Conservation (phyloP, 805 yeast species). For the Millerago galiae region DNA sequence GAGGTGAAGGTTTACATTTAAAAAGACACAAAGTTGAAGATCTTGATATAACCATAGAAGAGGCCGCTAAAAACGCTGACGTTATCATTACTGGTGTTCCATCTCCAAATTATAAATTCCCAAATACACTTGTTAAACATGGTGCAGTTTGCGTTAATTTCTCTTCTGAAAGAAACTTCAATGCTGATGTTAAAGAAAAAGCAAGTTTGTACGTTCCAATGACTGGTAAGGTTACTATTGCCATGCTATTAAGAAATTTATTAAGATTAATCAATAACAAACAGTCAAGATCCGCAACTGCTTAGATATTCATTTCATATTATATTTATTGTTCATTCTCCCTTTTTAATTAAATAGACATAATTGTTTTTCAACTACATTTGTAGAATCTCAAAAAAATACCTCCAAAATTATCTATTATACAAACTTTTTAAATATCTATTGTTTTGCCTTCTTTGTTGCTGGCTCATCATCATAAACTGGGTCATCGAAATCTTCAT, state of each 20-base stretch:
- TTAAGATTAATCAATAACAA: slow-evolving; percentile 74
- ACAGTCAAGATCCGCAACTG: slow-evolving; percentile 1
- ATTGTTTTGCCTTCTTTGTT: slow-evolving; percentile 22
- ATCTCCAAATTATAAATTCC: slow-evolving; percentile 74
- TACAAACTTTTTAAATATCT: neutral
- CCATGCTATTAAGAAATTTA: slow-evolving; percentile 88
- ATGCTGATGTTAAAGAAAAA: slow-evolving; percentile 70
- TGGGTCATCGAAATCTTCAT: slow-evolving; percentile 46
- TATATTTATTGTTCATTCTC: neutral
- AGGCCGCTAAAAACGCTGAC: slow-evolving; percentile 70
- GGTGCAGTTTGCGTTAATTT: slow-evolving; percentile 92
- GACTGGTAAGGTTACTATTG: slow-evolving; percentile 93
- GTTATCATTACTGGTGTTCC: slow-evolving; percentile 97
- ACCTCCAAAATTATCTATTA: neutral
- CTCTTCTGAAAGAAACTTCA: slow-evolving; percentile 82
- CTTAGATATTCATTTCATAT: neutral
- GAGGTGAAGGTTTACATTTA: slow-evolving; percentile 85
- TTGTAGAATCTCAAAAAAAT: neutral
- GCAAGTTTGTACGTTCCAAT: slow-evolving; percentile 94
- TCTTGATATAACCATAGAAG: slow-evolving; percentile 45
- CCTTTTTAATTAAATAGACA: neutral
- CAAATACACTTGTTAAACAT: slow-evolving; percentile 67
- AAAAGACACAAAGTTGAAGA: slow-evolving; percentile 78
- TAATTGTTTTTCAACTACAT: neutral
- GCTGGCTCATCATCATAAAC: slow-evolving; percentile 35